Percentiles rank a stretch among this genome's conserved stretches.
Evolutionary conservation across 768 basidiomycete species (phyloP).

Genomic region (Hydnomerulius pinastri): DNA sequence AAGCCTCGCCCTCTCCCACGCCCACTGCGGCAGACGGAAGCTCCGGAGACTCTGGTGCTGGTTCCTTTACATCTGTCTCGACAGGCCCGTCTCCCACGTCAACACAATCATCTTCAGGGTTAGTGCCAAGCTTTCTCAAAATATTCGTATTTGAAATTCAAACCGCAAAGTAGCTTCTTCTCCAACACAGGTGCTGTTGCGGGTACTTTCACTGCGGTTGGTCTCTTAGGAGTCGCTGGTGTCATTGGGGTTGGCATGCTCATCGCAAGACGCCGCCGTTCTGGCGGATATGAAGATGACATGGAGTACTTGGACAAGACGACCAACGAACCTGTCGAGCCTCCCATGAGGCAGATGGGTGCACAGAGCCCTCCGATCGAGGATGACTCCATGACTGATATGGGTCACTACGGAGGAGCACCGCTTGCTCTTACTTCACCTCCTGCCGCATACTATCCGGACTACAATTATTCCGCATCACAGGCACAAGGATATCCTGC

Average conservation of each 20-base stretch:
- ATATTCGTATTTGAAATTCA: neutral
- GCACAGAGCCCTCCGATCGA: conserved; percentile 10
- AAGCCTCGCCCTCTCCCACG: conserved; percentile 1
- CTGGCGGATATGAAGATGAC: conserved; percentile 27
- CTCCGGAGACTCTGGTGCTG: neutral
- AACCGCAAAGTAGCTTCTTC: conserved; percentile 41
- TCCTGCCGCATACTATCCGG: conserved; percentile 24
- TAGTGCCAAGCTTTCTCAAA: neutral
- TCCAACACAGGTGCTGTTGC: conserved; percentile 48
- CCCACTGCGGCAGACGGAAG: neutral
- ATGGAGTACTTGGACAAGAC: conserved; percentile 30
- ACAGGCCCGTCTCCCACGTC: conserved; percentile 16
- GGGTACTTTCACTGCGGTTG: conserved; percentile 44
- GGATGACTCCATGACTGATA: conserved; percentile 21
- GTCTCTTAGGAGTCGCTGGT: conserved; percentile 35
- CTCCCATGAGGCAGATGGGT: conserved; percentile 7
- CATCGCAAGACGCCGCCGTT: conserved; percentile 31
- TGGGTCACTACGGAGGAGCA: conserved; percentile 20
- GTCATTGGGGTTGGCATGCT: conserved; percentile 31
- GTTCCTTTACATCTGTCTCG: neutral
- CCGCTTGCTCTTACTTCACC: conserved; percentile 19
- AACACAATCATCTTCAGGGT: conserved; percentile 23
- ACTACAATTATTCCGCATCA: conserved; percentile 13
- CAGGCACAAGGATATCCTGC: conserved; percentile 11
- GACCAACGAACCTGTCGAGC: conserved; percentile 8